phyloP scores from a whole-genome alignment of 441 rosid species.

The Breynia disticha region DNA sequence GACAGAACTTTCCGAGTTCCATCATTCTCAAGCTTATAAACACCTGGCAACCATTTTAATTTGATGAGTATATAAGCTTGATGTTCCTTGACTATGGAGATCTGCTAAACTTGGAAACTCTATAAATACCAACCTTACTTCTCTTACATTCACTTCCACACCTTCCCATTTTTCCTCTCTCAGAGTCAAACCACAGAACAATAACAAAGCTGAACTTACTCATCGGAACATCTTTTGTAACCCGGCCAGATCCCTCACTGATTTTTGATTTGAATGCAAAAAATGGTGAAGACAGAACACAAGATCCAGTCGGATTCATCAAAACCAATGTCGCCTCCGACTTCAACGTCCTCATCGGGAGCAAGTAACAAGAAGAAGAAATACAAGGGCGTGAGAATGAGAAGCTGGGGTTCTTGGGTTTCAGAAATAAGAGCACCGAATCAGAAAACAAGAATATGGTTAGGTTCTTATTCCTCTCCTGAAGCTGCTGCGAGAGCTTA shows the following conservation, averaged over 20 bases:
- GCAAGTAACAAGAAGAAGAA: slow-evolving; percentile 36
- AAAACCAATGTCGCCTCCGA: slow-evolving; percentile 17
- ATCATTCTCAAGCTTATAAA: slow-evolving; percentile 11
- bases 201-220: background rate
- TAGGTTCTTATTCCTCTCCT: slow-evolving; percentile 87
- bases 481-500: slow-evolving; percentile 98
- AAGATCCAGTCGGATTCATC: slow-evolving; percentile 27
- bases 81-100: slow-evolving; percentile 17
- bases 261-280: background rate
- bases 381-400: slow-evolving; percentile 93
- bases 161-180: background rate
- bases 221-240: too few species aligned
- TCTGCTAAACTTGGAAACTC: slow-evolving; percentile 18
- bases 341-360: slow-evolving; percentile 22
- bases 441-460: slow-evolving; percentile 88
- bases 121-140: slow-evolving; percentile 34
- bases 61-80: slow-evolving; percentile 21
- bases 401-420: slow-evolving; percentile 99
- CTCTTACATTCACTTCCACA: slow-evolving; percentile 19
- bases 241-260: too few species aligned
- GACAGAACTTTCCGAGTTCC: slow-evolving; percentile 2
- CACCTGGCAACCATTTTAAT: slow-evolving; percentile 44
- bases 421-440: slow-evolving; percentile 94
- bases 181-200: background rate
- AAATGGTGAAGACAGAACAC: slow-evolving; percentile 48